Base-by-base conservation (phyloP, 148 eudicot species). In the Rhododendron williamsianum region DNA sequence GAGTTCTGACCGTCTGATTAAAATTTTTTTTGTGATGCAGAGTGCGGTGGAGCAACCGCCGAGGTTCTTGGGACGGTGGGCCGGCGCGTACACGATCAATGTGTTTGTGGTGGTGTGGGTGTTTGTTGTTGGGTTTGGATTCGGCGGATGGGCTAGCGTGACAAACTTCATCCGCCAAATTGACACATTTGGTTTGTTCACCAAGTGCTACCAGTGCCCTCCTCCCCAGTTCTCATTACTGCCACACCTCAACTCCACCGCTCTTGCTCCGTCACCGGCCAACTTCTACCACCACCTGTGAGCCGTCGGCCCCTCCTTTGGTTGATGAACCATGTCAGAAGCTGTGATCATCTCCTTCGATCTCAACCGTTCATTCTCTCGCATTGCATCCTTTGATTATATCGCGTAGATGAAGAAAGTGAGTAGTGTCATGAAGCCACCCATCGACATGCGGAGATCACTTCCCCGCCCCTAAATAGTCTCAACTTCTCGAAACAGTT, bases 121-220 rank as follows among this genome's bases (percentile, higher is more conserved):
- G 13, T 81, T 95, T 19, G 87, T 95, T 2, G 98, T 95, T 67
- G 98, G 98, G 69, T 95, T 95, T 73, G 98, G 98, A 35, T 95
- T 95, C 21, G 98, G 98, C n/a, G 98, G 98, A 54, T 95, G 98
- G 98, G 98, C 98, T 11, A 95, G 98, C 84, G 90, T 94, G 94
- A 86, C 89, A 52, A 95, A 95, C 81, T 95, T 95, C 83, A 86
- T 95, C 10, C 95, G 90, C 87, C 98, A 95, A 79, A 95, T 95
- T 58, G 97, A 94, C 90, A 95, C 97, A 5, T 95, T 95, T 85
- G 98, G 98, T 3, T 86, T 95, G 46, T 95, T 95, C 91, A 93
- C 98, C 15, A 94, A 93, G 88, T 95, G 98, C 84, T 95, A 95
- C 92, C 98, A 95, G 51, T 95, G 98, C 84, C 97, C 93, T 79